Percentiles rank a stretch among this genome's conserved stretches.
Evolutionary conservation across 257 asterid species (phyloP).

Genomic region (Anisodus tanguticus): DNA sequence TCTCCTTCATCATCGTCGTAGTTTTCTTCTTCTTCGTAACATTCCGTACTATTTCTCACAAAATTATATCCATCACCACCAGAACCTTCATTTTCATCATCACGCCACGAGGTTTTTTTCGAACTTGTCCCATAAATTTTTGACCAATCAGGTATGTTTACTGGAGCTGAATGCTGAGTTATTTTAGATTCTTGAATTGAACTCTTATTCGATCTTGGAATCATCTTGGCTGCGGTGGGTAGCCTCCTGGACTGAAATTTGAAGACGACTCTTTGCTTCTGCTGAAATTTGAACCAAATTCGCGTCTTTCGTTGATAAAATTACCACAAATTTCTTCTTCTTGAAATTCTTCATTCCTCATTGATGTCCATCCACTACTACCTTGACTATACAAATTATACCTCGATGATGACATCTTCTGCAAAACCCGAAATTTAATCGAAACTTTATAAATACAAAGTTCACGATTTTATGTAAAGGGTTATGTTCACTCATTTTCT

Average conservation of each 20-base stretch:
- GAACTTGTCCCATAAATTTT: slow-evolving; percentile 49
- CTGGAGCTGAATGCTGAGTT: slow-evolving; percentile 25
- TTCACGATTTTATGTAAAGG: neutral
- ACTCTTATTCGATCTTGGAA: slow-evolving; percentile 40
- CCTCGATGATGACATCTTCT: slow-evolving; percentile 42
- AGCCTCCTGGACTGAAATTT: slow-evolving; percentile 29
- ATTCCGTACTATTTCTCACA: slow-evolving; percentile 36
- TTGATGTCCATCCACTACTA: slow-evolving; percentile 57
- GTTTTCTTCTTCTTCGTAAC: slow-evolving; percentile 47
- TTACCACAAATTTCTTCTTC: slow-evolving; percentile 62
- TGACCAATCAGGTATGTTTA: slow-evolving; percentile 60
- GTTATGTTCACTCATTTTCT: neutral
- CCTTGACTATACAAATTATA: slow-evolving; percentile 49
- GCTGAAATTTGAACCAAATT: slow-evolving; percentile 29
- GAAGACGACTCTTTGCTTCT: slow-evolving; percentile 28
- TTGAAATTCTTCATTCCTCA: slow-evolving; percentile 62
- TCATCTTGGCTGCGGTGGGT: slow-evolving; percentile 43
- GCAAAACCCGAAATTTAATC: neutral
- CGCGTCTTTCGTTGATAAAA: slow-evolving; percentile 12
- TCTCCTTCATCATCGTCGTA: slow-evolving; percentile 32
- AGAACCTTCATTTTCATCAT: neutral
- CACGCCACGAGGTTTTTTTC: neutral
- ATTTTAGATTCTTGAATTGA: slow-evolving; percentile 42
- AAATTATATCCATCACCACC: neutral
- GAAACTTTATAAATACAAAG: neutral